Base-by-base conservation (phyloP, 768 basidiomycete species). In the Tulasnella sp. region DNA sequence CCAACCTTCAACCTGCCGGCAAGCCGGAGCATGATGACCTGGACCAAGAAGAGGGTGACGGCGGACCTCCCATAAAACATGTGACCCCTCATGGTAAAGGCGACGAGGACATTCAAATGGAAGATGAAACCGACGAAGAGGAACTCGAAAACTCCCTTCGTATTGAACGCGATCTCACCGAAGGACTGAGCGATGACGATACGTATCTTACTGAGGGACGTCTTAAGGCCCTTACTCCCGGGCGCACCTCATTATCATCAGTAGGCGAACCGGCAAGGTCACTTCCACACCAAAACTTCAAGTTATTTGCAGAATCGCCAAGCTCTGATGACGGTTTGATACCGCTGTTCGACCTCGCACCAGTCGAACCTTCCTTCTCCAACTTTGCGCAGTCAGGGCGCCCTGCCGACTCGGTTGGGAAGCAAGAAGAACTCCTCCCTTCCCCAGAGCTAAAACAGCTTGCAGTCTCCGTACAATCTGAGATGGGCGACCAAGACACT, bases 151-250 rank as follows among this genome's bases (percentile, higher is more conserved):
- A 60, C 46, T 64, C 44, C 11, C 42, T 76, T 44, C 34, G 73
- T 31, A 50, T 72, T 58, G 74, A 81, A 41, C 81, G 69, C 41
- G 72, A 73, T 5, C 80, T 74, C 34, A 81, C 75, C 14, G 64
- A 69, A 5, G 80, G 34, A 42, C 31, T 81, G 44, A 42, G 24
- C 18, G 81, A 81, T 64, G 81, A 54, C 11, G 72, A 81, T 18
- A 20, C 72, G 5, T 28, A 69, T 16, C 64, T 11, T 24, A 28
- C 16, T 16, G 64, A 69, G 64, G 28, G 34, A 37, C 34, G 3
- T 6, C 4, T 11, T 11, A 37, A 16, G 11, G 18, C n/a, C 31
- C 64, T 14, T 18, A 37, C 14, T 0, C 78, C 11, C 9, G 60
- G 14, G 7, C 60, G 9, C 81, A n/a, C 12, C n/a, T n/a, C 28